phyloP scores from a whole-genome alignment of 2,329 filamentous ascomycete genomes.

The Penicillium griseofulvum region DNA sequence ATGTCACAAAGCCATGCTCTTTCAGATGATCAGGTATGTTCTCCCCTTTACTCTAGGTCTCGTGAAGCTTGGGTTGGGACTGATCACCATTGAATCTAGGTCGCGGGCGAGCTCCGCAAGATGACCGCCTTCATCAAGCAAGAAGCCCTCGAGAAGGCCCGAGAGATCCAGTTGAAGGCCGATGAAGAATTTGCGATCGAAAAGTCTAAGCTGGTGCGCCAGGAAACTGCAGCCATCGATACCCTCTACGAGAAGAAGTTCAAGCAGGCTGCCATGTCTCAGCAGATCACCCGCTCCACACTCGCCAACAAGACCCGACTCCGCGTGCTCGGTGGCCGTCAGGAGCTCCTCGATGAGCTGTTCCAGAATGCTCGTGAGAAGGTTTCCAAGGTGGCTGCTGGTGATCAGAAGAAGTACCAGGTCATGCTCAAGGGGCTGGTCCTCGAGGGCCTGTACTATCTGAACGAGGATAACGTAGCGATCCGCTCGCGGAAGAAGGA shows the following conservation, averaged over 20 bases:
- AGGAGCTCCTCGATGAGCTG: conserved; percentile 85
- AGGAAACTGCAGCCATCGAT: conserved; percentile 93
- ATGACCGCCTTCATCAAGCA: conserved; percentile 99
- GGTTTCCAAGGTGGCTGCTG: conserved; percentile 62
- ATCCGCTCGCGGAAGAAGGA: conserved; percentile 79
- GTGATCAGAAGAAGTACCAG: conserved; percentile 63
- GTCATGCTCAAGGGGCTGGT: conserved; percentile 73
- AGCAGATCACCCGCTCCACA: conserved; percentile 97
- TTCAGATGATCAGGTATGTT: conserved; percentile 88
- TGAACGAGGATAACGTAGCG: conserved; percentile 75
- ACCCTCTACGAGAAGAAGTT: conserved; percentile 95
- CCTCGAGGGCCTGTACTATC: conserved; percentile 83
- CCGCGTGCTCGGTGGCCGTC: conserved; percentile 78
- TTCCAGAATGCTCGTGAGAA: conserved; percentile 77
- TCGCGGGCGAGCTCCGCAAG: conserved; percentile 97
- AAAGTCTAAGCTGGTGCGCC: conserved; percentile 96
- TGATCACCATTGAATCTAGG: conserved; percentile 52
- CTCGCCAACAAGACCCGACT: conserved; percentile 94
- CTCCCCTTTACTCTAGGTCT: neutral
- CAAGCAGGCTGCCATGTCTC: conserved; percentile 96
- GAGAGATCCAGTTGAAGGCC: conserved; percentile 96
- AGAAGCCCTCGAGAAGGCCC: conserved; percentile 94
- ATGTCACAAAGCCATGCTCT: conserved; percentile 94
- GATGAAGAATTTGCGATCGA: conserved; percentile 99
- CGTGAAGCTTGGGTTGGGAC: conserved; percentile 5